Conservation (phyloP, 2,329 filamentous ascomycete genomes). For the Colletotrichum echinochloae region DNA sequence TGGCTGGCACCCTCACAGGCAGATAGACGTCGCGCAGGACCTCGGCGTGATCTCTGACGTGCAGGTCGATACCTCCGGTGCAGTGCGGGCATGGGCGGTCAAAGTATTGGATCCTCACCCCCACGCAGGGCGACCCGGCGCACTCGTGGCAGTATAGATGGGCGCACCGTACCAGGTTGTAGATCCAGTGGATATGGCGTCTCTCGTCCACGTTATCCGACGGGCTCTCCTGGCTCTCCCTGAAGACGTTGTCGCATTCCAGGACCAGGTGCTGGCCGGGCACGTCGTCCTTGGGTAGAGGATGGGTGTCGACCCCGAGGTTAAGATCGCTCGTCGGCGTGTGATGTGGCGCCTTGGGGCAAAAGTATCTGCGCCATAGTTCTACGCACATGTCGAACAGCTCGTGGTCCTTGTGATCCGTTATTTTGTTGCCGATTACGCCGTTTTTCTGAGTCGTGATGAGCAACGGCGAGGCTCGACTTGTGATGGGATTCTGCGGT, state of each 20-base stretch:
- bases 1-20: background rate
- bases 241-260: slow-evolving; percentile 17
- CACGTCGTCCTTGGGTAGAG: background rate
- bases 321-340: background rate
- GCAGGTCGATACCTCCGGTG: slow-evolving; percentile 16
- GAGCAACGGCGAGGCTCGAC: too few species aligned
- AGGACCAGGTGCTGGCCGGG: background rate
- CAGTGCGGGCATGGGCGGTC: slow-evolving; percentile 16
- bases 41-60: background rate
- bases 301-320: background rate
- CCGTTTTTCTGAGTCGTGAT: background rate
- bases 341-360: slow-evolving; percentile 22
- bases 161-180: slow-evolving; percentile 25
- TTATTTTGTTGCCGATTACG: background rate
- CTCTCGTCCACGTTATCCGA: background rate
- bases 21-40: background rate
- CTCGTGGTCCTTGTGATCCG: background rate
- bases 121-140: background rate
- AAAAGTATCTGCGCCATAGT: slow-evolving; percentile 32
- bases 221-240: slow-evolving; percentile 27
- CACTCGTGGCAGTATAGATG: slow-evolving; percentile 17
- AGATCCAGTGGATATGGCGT: slow-evolving; percentile 26
- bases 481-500: background rate
- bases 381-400: slow-evolving; percentile 13
- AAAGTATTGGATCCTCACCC: slow-evolving; percentile 11